Evolutionary conservation across 2,329 filamentous ascomycete genomes (phyloP).

Genomic region (Hirsutella rhossiliensis): DNA sequence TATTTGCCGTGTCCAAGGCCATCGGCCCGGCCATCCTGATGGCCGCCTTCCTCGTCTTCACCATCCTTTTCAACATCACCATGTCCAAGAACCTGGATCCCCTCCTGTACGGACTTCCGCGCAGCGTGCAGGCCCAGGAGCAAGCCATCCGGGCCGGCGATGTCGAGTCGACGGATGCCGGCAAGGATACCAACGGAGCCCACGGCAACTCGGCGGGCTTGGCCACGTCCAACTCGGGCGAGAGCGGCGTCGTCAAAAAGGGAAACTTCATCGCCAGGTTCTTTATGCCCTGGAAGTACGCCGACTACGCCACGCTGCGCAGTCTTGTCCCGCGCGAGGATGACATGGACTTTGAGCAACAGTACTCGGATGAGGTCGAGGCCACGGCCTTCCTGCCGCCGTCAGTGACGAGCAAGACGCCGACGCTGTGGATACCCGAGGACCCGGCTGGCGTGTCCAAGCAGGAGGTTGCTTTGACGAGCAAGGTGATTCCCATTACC

Average conservation of each 20-base stretch:
- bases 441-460: conserved; percentile 57
- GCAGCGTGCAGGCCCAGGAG: conserved; percentile 37
- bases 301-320: conserved; percentile 60
- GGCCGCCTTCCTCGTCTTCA: conserved; percentile 63
- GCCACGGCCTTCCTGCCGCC: conserved; percentile 62
- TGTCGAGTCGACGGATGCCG: conserved; percentile 12
- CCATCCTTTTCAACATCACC: conserved; percentile 63
- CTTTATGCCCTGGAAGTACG: conserved; percentile 66
- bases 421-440: conserved; percentile 64
- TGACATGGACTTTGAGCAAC: conserved; percentile 29
- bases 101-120: conserved; percentile 60
- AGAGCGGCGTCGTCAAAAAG: conserved; percentile 23
- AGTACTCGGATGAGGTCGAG: conserved; percentile 52
- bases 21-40: conserved; percentile 64
- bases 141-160: conserved; percentile 20
- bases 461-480: conserved; percentile 59
- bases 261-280: conserved; percentile 44
- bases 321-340: conserved; percentile 53
- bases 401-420: conserved; percentile 46
- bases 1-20: conserved; percentile 60
- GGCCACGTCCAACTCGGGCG: conserved; percentile 5
- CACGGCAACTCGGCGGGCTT: conserved; percentile 9
- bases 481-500: conserved; percentile 55
- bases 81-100: conserved; percentile 59
- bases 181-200: conserved; percentile 5